These are phyloP conservation scores for Scedosporium apiospermum DNA, from an alignment of 2,329 filamentous ascomycete genomes.

Conservation along the genomic window DNA sequence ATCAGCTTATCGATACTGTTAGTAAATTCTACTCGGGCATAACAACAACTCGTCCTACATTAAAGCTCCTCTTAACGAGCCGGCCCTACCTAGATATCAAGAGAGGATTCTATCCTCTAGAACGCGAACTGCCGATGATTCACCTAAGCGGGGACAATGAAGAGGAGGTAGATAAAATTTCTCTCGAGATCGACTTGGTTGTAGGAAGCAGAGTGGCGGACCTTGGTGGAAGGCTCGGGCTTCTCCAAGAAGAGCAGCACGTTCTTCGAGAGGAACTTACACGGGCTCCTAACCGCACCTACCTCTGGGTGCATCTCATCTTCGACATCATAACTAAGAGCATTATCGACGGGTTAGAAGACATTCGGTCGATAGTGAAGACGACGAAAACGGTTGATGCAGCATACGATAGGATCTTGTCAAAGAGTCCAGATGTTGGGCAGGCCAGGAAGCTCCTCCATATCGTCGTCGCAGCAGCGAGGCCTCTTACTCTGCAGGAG, in stretches of 20 bases:
- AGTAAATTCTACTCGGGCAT: not conserved
- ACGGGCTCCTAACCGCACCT: constrained; percentile 12
- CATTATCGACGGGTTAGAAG: too few species aligned
- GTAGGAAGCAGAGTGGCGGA: constrained; percentile 10
- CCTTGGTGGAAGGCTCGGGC: constrained; percentile 7
- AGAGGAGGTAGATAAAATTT: constrained; percentile 9
- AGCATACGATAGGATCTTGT: constrained; percentile 16
- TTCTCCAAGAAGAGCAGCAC: constrained; percentile 8
- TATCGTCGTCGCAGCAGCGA: constrained; percentile 16
- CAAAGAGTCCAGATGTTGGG: constrained; percentile 7
- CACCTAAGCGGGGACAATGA: constrained; percentile 13
- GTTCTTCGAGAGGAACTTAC: too few species aligned
- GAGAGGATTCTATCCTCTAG: constrained; percentile 10
- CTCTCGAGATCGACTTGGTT: constrained; percentile 13
- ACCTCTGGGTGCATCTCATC: constrained; percentile 17
- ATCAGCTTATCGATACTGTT: too few species aligned
- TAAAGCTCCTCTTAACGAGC: constrained; percentile 27
- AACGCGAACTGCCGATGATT: constrained; percentile 8
- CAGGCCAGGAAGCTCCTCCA: constrained; percentile 13
- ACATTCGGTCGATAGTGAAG: too few species aligned
- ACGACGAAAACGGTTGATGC: too few species aligned
- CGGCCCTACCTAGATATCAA: constrained; percentile 18
- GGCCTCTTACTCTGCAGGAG: constrained; percentile 14
- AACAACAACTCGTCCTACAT: not conserved
- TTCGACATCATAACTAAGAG: not conserved